Evolutionary conservation across 2,329 filamentous ascomycete genomes (phyloP), one percentile per base, ranked within the genome.

Genomic region (Calonectria ilicicola): DNA sequence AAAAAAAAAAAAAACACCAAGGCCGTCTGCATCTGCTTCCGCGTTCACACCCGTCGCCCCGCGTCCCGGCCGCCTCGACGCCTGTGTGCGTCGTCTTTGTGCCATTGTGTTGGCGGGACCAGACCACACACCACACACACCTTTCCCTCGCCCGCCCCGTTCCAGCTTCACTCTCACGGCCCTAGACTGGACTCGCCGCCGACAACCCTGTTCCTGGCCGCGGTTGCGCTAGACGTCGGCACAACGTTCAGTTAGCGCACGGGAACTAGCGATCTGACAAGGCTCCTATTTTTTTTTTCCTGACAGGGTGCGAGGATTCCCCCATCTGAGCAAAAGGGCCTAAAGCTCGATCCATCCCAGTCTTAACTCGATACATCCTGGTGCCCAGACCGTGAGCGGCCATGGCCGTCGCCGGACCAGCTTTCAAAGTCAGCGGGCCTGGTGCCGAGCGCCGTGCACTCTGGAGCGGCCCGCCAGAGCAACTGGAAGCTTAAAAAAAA

Each of bases 251-350:
- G 53, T 60, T 60, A 60, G 53, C 53, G 53, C 53, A 60, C 53
- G 53, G 53, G 53, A 60, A 60, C 53, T 60, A 60, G 32, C 53
- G 53, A 60, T 60, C 53, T 60, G 53, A 60, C 53, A 60, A 60
- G 53, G 53, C 53, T 60, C 35, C 32, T 60, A 38, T 19, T 60
- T 58, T 23, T 38, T 58, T 38, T 35, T 38, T 35, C n/a, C n/a
- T 21, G 32, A 38, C 53, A 60, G 53, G 53, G 53, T 40, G 53
- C 23, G 35, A 60, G 26, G 32, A 60, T 42, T n/a, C 23, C 15
- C 32, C 35, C 35, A 60, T 40, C 35, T 40, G 8, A 40, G 21
- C 53, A 40, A 40, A 26, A 60, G 21, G 53, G 51, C 32, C 32
- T 17, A 21, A 40, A 58, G 29, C 53, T 60, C 53, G 53, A 60